Evolutionary conservation across 306 rosid genomes (phyloP), one percentile per base, ranked within the genome.

Genomic region (Dryas octopetala): DNA sequence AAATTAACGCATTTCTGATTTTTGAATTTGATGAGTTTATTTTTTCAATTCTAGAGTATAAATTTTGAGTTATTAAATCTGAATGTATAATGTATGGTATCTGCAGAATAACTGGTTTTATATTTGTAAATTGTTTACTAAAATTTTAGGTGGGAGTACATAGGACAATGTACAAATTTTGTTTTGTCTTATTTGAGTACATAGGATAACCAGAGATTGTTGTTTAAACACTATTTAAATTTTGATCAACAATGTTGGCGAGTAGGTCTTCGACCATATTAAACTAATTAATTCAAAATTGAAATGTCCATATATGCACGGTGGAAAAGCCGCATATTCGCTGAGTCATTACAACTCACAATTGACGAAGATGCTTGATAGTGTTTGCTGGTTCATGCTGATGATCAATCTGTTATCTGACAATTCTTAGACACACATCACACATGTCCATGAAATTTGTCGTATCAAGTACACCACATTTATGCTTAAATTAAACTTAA

Each of bases 361-460:
- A 55, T 32, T 32, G 38, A 26, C 10, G 6, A 26, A 59, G 43
- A 59, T 59, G 63, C 63, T 41, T 1, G 1, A 23, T 23, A 52
- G n/a, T 16, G 16, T 14, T 11, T 52, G 57, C 15, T 52, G 17
- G 7, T 4, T 52, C 4, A 52, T 52, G 8, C 5, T 52, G 38
- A 32, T 32, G 38, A 32, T 32, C 38, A 52, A 52, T 52, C 19
- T 52, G n/a, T 12, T 14, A 52, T 52, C 19, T 52, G 17, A 14
- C 19, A 52, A 52, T 52, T 16, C 57, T 52, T 32, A 32, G 7
- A 52, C 17, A 10, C 63, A 23, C 16, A 59, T 50, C 17, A 10
- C 63, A 23, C 16, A 59, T 50, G 71, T 74, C 62, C 62, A 43
- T 59, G 6, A 40, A 38, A 32, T 62, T 62, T 74, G 52, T 62